Percentiles rank a stretch among this genome's conserved stretches.
Evolutionary conservation across 495 filamentous ascomycete species (phyloP).

Genomic region (Tuber brumale): DNA sequence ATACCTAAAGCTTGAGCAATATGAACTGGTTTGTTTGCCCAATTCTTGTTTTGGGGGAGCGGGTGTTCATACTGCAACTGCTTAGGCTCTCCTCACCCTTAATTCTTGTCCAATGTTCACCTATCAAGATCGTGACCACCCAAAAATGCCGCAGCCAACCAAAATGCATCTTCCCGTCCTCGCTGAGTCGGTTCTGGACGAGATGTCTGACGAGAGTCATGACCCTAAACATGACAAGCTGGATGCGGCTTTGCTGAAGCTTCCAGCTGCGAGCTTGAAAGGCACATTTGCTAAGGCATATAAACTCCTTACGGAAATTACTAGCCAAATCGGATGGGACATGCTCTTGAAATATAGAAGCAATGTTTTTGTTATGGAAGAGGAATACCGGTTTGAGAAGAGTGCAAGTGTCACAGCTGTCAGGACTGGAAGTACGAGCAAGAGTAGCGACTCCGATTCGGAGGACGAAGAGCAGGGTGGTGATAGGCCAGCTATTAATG

Average conservation of each 20-base stretch:
- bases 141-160: constrained; percentile 82
- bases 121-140: constrained; percentile 94
- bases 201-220: constrained; percentile 76
- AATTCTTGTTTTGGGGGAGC: background rate
- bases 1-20: constrained; percentile 85
- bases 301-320: constrained; percentile 86
- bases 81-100: constrained; percentile 77
- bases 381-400: constrained; percentile 90
- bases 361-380: constrained; percentile 98
- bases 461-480: constrained; percentile 45
- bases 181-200: constrained; percentile 84
- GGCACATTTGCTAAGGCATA: constrained; percentile 95
- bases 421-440: constrained; percentile 48
- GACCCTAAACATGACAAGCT: constrained; percentile 77
- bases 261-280: constrained; percentile 80
- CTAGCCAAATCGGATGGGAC: constrained; percentile 94
- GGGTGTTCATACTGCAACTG: background rate
- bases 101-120: constrained; percentile 99
- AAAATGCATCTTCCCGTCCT: constrained; percentile 80
- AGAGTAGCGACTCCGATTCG: constrained; percentile 44
- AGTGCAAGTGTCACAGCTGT: constrained; percentile 70
- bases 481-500: constrained; percentile 45
- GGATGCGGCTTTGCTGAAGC: constrained; percentile 75
- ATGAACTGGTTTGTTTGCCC: constrained; percentile 56
- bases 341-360: constrained; percentile 86